Percentiles rank a stretch among this genome's conserved stretches.
Conservation (phyloP, 352 stramenopile genomes). For the Phytophthora sansomeana region DNA sequence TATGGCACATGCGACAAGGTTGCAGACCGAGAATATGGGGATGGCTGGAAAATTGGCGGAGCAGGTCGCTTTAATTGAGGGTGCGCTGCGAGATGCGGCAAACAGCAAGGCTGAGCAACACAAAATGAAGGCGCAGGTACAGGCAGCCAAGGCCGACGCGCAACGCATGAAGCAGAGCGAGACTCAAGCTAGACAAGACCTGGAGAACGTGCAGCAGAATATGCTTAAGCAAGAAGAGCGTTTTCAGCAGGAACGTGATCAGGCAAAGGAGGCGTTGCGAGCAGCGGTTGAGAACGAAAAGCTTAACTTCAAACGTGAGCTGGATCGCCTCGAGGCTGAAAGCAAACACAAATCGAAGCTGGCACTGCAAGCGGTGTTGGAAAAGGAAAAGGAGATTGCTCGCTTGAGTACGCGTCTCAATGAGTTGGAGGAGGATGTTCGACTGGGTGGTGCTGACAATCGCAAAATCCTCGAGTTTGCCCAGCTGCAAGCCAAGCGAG, state of each 20-base stretch:
- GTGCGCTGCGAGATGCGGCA: constrained; percentile 64
- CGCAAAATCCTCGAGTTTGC: constrained; percentile 91
- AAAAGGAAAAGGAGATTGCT: constrained; percentile 83
- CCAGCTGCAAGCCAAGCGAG: constrained; percentile 84
- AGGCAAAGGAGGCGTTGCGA: constrained; percentile 42
- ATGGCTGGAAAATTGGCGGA: constrained; percentile 84
- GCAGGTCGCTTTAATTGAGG: constrained; percentile 78
- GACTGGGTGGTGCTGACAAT: constrained; percentile 82
- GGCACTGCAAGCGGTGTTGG: constrained; percentile 77
- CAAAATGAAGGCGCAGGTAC: constrained; percentile 65
- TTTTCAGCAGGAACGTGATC: constrained; percentile 44
- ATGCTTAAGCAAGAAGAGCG: constrained; percentile 34
- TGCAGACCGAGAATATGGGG: constrained; percentile 88
- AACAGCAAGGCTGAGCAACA: constrained; percentile 50
- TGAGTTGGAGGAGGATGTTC: constrained; percentile 87
- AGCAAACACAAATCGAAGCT: constrained; percentile 90
- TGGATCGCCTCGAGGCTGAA: constrained; percentile 76
- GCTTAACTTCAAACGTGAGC: constrained; percentile 54
- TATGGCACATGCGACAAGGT: constrained; percentile 78
- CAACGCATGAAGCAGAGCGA: constrained; percentile 48
- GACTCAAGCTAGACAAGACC: constrained; percentile 30
- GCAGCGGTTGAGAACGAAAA: constrained; percentile 53
- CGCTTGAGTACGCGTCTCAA: constrained; percentile 58
- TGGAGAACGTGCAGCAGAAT: constrained; percentile 70
- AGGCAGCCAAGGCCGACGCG: constrained; percentile 62